Evolutionary conservation across 2,329 filamentous ascomycete genomes (phyloP).

Genomic region (Neopestalotiopsis rosae): DNA sequence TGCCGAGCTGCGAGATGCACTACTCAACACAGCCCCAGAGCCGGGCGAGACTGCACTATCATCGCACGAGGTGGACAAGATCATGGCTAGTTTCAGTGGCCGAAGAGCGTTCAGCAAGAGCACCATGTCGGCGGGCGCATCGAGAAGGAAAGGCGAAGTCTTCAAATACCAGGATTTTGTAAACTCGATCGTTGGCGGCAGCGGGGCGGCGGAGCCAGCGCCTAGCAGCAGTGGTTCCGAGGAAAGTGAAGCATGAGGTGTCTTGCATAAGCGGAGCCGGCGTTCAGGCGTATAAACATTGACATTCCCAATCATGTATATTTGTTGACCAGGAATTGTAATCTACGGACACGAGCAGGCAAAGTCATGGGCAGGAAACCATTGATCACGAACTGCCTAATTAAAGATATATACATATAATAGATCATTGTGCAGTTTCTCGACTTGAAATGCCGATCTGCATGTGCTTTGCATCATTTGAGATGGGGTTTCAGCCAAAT

Average conservation of each 20-base stretch:
- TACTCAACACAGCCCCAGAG: slow-evolving; percentile 83
- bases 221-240: slow-evolving; percentile 40
- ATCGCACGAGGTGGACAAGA: slow-evolving; percentile 79
- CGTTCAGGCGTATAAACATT: slow-evolving; percentile 12
- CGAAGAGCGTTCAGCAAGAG: slow-evolving; percentile 40
- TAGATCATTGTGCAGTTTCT: neutral
- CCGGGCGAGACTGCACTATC: slow-evolving; percentile 69
- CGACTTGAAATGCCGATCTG: neutral
- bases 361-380: neutral
- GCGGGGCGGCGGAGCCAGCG: slow-evolving; percentile 29
- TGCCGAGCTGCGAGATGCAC: slow-evolving; percentile 78
- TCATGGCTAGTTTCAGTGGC: slow-evolving; percentile 86
- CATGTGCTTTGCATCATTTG: too few relatives aligned
- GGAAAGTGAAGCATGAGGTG: slow-evolving; percentile 26
- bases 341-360: neutral
- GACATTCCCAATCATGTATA: slow-evolving; percentile 3
- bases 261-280: slow-evolving; percentile 27
- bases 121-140: slow-evolving; percentile 47
- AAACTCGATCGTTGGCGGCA: slow-evolving; percentile 66
- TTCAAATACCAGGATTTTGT: slow-evolving; percentile 96
- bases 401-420: neutral
- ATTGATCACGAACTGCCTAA: neutral
- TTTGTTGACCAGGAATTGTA: neutral
- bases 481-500: too few relatives aligned
- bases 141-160: slow-evolving; percentile 79